Conservation (phyloP, 192 early-diverging fungal genomes). For the Linnemannia zychae region DNA sequence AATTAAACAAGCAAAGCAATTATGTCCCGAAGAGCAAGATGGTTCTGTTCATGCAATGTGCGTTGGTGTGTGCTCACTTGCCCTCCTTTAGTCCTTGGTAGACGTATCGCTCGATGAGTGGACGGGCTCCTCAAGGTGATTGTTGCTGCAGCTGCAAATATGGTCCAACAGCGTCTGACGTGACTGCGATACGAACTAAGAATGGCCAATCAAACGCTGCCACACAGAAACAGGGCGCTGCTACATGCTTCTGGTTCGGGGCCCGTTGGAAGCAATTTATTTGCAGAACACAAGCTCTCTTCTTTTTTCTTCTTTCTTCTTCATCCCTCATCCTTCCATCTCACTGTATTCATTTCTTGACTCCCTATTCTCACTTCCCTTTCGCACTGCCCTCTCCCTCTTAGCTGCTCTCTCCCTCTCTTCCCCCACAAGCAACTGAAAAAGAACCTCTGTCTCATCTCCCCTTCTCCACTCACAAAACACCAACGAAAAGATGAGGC, state of each 20-base stretch:
- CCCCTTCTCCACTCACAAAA: neutral
- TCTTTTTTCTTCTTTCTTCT: neutral
- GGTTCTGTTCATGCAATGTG: neutral
- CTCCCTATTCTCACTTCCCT: neutral
- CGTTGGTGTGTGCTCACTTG: neutral
- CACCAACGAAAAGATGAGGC: constrained; percentile 26
- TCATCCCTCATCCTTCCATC: neutral
- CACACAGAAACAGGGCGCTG: neutral
- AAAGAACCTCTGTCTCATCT: neutral
- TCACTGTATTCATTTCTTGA: neutral
- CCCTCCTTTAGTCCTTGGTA: neutral
- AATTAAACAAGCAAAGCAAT: neutral
- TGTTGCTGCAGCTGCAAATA: neutral
- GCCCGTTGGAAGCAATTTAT: neutral
- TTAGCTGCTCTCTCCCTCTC: neutral
- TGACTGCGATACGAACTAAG: neutral
- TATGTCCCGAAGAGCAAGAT: no score
- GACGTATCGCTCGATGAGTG: constrained; percentile 5
- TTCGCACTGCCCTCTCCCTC: neutral
- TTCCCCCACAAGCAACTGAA: neutral
- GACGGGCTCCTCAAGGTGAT: neutral
- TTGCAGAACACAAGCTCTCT: neutral
- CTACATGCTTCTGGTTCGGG: no score
- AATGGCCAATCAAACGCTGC: constrained; percentile 17
- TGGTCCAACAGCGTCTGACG: neutral